Evolutionary conservation across 1,284 basidiomycete species (phyloP), one percentile per base, ranked within the genome.

Genomic region (Tilletia indica): DNA sequence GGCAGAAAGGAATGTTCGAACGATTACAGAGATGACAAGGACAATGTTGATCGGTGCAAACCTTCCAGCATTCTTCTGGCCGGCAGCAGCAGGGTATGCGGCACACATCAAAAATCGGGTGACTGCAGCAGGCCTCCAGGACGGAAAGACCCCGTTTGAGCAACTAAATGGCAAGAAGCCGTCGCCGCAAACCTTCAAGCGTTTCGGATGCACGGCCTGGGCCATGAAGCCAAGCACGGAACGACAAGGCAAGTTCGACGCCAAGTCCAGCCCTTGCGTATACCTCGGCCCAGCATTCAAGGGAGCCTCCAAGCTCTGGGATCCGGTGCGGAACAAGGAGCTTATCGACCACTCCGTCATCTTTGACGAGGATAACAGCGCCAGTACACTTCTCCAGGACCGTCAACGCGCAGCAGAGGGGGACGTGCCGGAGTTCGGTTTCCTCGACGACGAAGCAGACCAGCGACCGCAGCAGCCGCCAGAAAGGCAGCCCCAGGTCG

Each of bases 21-120:
- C 58, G 58, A 61, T 61, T 34, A 4, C 34, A 14, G 58, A 61
- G 58, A 61, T 61, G 58, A 36, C 58, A 31, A 61, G 58, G 58
- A 61, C 58, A 8, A 31, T 61, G 34, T 19, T 61, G 21, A 38
- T 61, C 8, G 6, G 16, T 14, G n/a, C 58, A 25, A 36, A 38
- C 11, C 58, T 61, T 8, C 58, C 58, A 38, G 58, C 21, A 9
- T 61, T 61, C 58, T 61, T 61, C 19, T 61, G 58, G 58, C 58
- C 58, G 8, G 58, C 58, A 25, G 58, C 58, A 25, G 58, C 58
- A 5, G 25, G 5, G 14, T 16, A 14, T 14, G 58, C 58, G 14
- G 58, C 58, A 4, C 21, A 36, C 14, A 31, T 61, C 34, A 31
- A 38, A 31, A 61, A 61, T 25, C n/a, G 58, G 4, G 21, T 61